A percentile compares a stretch with the other conserved stretches of the same genome.
These are phyloP conservation scores for Ceratocystis diversiconidia DNA, from an alignment of 2,329 filamentous ascomycete genomes.

Conservation along the genomic window DNA sequence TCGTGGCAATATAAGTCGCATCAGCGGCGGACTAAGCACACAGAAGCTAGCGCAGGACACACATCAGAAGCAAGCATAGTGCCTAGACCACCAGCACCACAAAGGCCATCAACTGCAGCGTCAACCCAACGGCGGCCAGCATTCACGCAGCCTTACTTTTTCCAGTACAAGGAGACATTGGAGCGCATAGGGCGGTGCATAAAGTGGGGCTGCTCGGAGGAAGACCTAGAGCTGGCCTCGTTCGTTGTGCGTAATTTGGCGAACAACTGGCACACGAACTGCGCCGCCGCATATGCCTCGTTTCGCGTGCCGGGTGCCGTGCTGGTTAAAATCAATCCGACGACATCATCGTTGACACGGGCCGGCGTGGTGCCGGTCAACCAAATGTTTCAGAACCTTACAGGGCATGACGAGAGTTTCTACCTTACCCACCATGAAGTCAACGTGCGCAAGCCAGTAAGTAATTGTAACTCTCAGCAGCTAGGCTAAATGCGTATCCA, in stretches of 20 bases:
- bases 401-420: constrained; percentile 1
- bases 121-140: background rate
- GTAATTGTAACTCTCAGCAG: background rate
- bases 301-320: constrained; percentile 11
- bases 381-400: constrained; percentile 8
- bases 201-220: constrained; percentile 16
- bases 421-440: constrained; percentile 10
- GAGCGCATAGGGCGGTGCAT: constrained; percentile 14
- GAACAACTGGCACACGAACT: constrained; percentile 9
- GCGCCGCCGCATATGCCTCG: constrained; percentile 1
- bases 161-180: constrained; percentile 11
- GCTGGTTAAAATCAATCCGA: background rate
- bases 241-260: constrained; percentile 32
- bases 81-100: too few species aligned
- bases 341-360: constrained; percentile 8
- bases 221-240: constrained; percentile 8
- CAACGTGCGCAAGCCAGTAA: constrained; percentile 11
- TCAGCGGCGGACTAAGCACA: background rate
- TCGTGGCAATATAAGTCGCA: background rate
- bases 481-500: background rate
- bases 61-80: background rate
- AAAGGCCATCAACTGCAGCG: background rate
- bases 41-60: background rate
- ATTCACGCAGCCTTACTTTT: constrained; percentile 12
- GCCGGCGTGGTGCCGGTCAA: constrained; percentile 7